Evolutionary conservation across 306 rosid species (phyloP).

Genomic region (Macrotyloma uniflorum): DNA sequence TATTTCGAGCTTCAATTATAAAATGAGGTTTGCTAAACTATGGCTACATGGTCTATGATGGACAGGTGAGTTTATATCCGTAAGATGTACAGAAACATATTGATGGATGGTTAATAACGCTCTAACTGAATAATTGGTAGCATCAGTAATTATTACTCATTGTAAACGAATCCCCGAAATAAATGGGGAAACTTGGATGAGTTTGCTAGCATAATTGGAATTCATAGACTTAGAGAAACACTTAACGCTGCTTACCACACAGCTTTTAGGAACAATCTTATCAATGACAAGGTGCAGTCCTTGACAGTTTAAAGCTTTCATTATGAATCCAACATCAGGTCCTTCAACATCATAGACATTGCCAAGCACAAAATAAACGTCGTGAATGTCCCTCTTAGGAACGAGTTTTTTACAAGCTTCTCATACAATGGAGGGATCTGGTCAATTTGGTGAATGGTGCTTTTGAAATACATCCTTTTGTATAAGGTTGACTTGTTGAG

Average conservation of each 20-base stretch:
- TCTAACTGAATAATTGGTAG: neutral
- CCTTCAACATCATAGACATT: too few species aligned
- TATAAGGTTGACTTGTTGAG: too few species aligned
- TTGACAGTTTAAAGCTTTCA: neutral
- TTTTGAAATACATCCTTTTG: too few species aligned
- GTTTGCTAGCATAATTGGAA: neutral
- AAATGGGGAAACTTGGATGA: neutral
- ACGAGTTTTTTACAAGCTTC: too few species aligned
- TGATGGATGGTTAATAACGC: neutral
- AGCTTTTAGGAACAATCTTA: neutral
- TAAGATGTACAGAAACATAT: neutral
- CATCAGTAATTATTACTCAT: neutral
- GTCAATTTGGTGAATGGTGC: too few species aligned
- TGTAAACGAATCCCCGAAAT: neutral
- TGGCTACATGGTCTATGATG: neutral
- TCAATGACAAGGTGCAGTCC: neutral
- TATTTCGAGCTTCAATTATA: constrained; percentile 2
- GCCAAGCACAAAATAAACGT: too few species aligned
- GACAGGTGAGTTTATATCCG: neutral
- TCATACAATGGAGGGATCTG: too few species aligned
- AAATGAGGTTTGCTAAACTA: constrained; percentile 9
- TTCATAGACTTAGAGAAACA: neutral
- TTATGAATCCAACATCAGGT: neutral
- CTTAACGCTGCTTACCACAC: neutral
- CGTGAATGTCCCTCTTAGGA: too few species aligned